Evolutionary conservation across 805 yeast species (phyloP), one percentile per base, ranked within the genome.

Genomic region (Teunomyces tritomae): DNA sequence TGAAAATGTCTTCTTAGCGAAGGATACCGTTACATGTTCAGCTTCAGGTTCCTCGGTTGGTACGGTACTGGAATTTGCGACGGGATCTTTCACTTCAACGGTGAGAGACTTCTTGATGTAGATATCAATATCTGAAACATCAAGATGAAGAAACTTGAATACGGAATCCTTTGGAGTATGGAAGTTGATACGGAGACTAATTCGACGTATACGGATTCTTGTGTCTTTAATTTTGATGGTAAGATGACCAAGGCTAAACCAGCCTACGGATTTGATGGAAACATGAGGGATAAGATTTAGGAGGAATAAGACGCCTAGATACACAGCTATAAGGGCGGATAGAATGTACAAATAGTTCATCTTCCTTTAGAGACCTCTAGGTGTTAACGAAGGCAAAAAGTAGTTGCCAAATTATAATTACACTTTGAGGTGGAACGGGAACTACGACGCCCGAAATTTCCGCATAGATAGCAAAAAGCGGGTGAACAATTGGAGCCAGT

Each of bases 211-310:
- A 11, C 50, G 34, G 8, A 68, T 49, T 1, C 29, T 45, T 7
- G 52, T 53, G 7, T 42, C 17, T 16, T 24, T 42, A 5, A 57
- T 41, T 28, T 55, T 52, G 6, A 69, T 53, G 9, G 57, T 56
- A 27, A 69, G 55, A 27, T 61, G 60, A 45, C 57, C 48, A 7
- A 68, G 32, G 4, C 66, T 56, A 29, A 67, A 54, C 61, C 69
- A 68, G 13, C 72, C 72, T 9, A 68, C 32, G 6, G 61, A 57
- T 45, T 58, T 59, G 39, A 68, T 58, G 5, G 55, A 28, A 8
- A 67, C 51, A 47, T 59, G 57, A 4, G 70, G 71, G 7, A 67
- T 51, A 29, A 43, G 37, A 44, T 69, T 69, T 9, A 68, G 24
- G 6, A 54, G 17, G 4, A 53, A 26, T 4, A 67, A 50, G 11